Conservation (phyloP, 2,329 filamentous ascomycete genomes). For the Mycocentrospora acerina region DNA sequence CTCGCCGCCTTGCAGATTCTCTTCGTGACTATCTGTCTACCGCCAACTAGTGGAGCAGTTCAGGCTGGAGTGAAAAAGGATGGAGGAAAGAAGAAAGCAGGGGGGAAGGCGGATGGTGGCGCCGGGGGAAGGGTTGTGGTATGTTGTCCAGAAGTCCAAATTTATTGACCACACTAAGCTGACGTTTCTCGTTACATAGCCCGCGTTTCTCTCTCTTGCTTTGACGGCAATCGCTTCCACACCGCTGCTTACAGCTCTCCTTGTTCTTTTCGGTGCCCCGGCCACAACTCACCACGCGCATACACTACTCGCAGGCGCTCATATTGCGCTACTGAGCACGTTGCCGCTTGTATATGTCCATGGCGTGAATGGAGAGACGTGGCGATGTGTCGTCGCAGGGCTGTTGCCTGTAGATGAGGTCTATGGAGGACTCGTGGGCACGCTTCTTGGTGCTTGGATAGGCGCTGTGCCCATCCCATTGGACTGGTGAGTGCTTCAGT, state of each 20-base stretch:
- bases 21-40: slow-evolving; percentile 62
- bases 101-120: slow-evolving; percentile 25
- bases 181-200: slow-evolving; percentile 47
- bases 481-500: slow-evolving; percentile 66
- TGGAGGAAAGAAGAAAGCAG: slow-evolving; percentile 42
- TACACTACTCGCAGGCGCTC: slow-evolving; percentile 77
- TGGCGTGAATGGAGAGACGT: slow-evolving; percentile 71
- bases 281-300: slow-evolving; percentile 77
- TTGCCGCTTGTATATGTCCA: slow-evolving; percentile 85
- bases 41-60: slow-evolving; percentile 48
- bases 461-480: slow-evolving; percentile 93
- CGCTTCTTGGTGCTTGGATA: slow-evolving; percentile 80
- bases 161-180: too few relatives aligned
- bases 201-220: slow-evolving; percentile 69
- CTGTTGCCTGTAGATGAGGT: slow-evolving; percentile 77
- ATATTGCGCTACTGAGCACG: slow-evolving; percentile 76
- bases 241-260: slow-evolving; percentile 59
- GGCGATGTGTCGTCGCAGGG: slow-evolving; percentile 69
- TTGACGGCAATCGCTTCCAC: slow-evolving; percentile 58
- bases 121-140: slow-evolving; percentile 44
- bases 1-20: slow-evolving; percentile 64
- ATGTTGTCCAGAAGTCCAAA: too few relatives aligned
- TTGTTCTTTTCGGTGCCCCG: slow-evolving; percentile 90
- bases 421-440: slow-evolving; percentile 79
- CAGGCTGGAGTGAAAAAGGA: slow-evolving; percentile 55